phyloP scores from a whole-genome alignment of 106 monocot genomes.

The Dactylorhiza incarnata region DNA sequence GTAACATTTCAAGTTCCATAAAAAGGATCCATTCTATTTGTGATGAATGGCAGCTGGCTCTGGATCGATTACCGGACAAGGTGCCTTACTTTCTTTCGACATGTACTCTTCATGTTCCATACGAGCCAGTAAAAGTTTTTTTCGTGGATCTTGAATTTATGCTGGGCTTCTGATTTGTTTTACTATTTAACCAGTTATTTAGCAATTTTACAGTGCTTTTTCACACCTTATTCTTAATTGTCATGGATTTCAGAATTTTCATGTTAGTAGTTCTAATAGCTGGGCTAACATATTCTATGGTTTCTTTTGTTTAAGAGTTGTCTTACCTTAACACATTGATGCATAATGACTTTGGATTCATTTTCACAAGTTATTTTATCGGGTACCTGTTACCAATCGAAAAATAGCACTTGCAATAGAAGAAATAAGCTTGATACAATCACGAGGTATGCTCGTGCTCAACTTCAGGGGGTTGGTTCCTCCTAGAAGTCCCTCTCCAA shows the following conservation, averaged over 20 bases:
- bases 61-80: slow-evolving; percentile 70
- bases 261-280: not conserved
- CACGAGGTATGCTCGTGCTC: no score
- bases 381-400: no score
- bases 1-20: slow-evolving; percentile 13
- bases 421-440: no score
- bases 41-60: slow-evolving; percentile 49
- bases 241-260: not conserved
- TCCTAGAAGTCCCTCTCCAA: no score
- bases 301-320: not conserved
- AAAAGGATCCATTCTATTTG: slow-evolving; percentile 54
- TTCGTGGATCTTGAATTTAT: not conserved
- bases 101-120: not conserved
- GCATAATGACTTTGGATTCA: not conserved
- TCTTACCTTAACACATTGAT: not conserved
- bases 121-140: not conserved
- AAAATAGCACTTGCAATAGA: no score
- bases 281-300: not conserved
- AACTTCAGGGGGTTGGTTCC: no score
- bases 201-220: not conserved
- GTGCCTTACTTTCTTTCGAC: slow-evolving; percentile 19
- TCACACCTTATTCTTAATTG: not conserved
- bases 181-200: not conserved
- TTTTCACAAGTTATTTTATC: not conserved
- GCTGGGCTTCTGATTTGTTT: not conserved